phyloP scores from a whole-genome alignment of 2,329 filamentous ascomycete genomes.

The Rosellinia necatrix region DNA sequence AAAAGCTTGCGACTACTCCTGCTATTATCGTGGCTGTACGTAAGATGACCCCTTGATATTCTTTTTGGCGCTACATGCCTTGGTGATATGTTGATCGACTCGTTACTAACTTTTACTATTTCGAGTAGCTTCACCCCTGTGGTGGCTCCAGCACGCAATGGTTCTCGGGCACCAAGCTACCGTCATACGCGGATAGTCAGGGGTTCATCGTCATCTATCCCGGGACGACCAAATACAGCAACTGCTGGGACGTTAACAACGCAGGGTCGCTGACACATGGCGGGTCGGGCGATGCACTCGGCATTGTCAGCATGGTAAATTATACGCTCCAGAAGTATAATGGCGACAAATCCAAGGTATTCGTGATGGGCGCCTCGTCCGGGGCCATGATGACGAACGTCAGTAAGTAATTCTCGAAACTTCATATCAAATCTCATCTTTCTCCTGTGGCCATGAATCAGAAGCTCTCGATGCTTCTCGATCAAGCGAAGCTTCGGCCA shows the following conservation, averaged over 20 bases:
- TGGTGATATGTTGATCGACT: neutral
- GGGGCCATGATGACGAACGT: constrained; percentile 34
- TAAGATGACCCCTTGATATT: neutral
- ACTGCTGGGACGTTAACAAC: constrained; percentile 34
- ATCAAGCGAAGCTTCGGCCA: neutral
- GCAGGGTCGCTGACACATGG: constrained; percentile 28
- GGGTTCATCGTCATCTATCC: constrained; percentile 48
- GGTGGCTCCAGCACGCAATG: constrained; percentile 23
- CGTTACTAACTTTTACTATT: neutral
- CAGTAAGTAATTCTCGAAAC: constrained; percentile 3
- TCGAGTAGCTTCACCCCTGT: constrained; percentile 23
- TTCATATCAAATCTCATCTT: neutral
- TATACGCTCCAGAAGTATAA: constrained; percentile 24
- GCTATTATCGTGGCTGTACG: constrained; percentile 31
- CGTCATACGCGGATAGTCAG: constrained; percentile 21
- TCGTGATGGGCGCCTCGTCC: constrained; percentile 20
- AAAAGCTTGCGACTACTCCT: constrained; percentile 40
- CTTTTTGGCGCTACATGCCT: neutral
- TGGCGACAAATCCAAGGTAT: constrained; percentile 15
- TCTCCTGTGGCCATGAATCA: neutral
- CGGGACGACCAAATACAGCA: constrained; percentile 28
- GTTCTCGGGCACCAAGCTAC: constrained; percentile 25
- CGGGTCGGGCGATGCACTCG: constrained; percentile 26
- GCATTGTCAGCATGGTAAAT: constrained; percentile 30
- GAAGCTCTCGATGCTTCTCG: neutral